phyloP scores from a whole-genome alignment of 164 flowering plant genomes.

The Liriodendron chinense region DNA sequence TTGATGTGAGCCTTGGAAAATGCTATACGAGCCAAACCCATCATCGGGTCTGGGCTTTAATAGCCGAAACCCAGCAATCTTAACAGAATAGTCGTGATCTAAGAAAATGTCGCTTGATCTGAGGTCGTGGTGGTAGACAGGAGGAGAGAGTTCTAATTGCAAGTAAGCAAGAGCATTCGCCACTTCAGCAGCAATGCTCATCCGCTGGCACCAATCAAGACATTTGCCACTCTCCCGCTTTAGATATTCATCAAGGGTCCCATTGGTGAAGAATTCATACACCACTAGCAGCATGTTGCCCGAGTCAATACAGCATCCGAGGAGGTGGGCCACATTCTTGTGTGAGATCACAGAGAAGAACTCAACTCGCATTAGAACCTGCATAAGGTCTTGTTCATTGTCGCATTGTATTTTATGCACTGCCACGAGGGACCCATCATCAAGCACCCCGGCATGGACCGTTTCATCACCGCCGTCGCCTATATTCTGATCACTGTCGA shows the following conservation, averaged over 20 bases:
- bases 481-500: slow-evolving; percentile 48
- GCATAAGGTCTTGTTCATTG: slow-evolving; percentile 46
- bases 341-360: slow-evolving; percentile 44
- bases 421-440: slow-evolving; percentile 51
- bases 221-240: slow-evolving; percentile 22
- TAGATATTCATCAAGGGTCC: slow-evolving; percentile 52
- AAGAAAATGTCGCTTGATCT: slow-evolving; percentile 47
- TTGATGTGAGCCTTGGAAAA: slow-evolving; percentile 13
- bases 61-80: slow-evolving; percentile 47
- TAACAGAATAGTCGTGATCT: slow-evolving; percentile 47
- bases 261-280: slow-evolving; percentile 58
- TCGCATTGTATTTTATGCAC: slow-evolving; percentile 55
- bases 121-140: slow-evolving; percentile 55
- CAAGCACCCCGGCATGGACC: slow-evolving; percentile 51
- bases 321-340: slow-evolving; percentile 43
- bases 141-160: slow-evolving; percentile 52
- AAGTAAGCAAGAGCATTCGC: slow-evolving; percentile 57
- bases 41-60: slow-evolving; percentile 10
- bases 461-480: slow-evolving; percentile 32
- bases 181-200: slow-evolving; percentile 56
- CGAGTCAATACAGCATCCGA: slow-evolving; percentile 62
- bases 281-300: slow-evolving; percentile 44
- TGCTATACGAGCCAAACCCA: slow-evolving; percentile 2
- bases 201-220: slow-evolving; percentile 58
- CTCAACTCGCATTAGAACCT: slow-evolving; percentile 44